Conservation (phyloP, 305 asterid genomes). For the Coffea humblotiana region DNA sequence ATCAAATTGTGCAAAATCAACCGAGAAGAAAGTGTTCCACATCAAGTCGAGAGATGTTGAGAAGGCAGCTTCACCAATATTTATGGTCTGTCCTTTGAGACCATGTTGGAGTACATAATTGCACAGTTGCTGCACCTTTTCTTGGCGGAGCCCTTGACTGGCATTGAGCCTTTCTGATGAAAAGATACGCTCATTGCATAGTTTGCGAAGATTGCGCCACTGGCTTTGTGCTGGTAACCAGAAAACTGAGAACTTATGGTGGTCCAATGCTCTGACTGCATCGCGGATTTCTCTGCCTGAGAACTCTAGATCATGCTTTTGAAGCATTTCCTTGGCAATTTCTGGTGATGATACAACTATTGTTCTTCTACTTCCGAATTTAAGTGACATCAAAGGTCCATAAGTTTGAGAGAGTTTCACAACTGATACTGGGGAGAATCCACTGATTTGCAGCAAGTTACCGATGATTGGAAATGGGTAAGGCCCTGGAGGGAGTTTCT, state of each 20-base stretch:
- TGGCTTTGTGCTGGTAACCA: slow-evolving; percentile 24
- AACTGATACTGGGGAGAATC: slow-evolving; percentile 19
- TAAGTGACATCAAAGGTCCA: slow-evolving; percentile 38
- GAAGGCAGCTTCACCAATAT: slow-evolving; percentile 36
- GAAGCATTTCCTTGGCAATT: slow-evolving; percentile 21
- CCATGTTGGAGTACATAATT: slow-evolving; percentile 23
- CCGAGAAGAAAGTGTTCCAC: slow-evolving; percentile 32
- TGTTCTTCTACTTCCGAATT: slow-evolving; percentile 25
- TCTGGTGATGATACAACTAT: slow-evolving; percentile 31
- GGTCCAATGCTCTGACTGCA: slow-evolving; percentile 6
- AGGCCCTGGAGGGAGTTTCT: slow-evolving; percentile 21
- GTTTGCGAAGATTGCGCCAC: slow-evolving; percentile 37
- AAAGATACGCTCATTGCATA: slow-evolving; percentile 35
- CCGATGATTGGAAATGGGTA: slow-evolving; percentile 33
- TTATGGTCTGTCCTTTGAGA: slow-evolving; percentile 17
- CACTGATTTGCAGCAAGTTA: slow-evolving; percentile 24
- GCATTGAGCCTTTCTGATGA: slow-evolving; percentile 26
- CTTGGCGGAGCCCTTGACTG: slow-evolving; percentile 26
- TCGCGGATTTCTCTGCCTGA: background rate
- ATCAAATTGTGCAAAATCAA: slow-evolving; percentile 28
- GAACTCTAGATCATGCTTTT: background rate
- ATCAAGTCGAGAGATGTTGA: slow-evolving; percentile 34
- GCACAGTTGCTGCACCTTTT: slow-evolving; percentile 20
- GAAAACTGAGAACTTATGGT: background rate
- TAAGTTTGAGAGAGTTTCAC: slow-evolving; percentile 31